Conservation (phyloP, 2,329 filamentous ascomycete species). For the Fusarium sp. region DNA sequence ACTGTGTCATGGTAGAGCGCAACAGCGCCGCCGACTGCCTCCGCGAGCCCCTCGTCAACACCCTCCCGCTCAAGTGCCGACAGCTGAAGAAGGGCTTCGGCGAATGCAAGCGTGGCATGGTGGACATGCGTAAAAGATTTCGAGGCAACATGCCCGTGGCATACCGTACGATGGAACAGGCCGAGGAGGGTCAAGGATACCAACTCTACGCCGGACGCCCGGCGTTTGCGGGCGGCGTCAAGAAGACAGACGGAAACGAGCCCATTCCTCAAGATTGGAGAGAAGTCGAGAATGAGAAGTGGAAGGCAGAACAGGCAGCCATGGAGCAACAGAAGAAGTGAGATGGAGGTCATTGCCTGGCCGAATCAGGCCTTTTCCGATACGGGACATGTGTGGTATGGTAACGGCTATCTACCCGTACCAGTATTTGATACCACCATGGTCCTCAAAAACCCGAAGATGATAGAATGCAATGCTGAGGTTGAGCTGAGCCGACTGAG, state of each 20-base stretch:
- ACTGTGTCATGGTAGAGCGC: conserved; percentile 94
- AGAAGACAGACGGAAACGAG: conserved; percentile 74
- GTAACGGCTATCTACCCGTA: not conserved
- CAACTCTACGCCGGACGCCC: conserved; percentile 83
- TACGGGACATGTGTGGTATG: not conserved
- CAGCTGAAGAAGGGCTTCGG: conserved; percentile 93
- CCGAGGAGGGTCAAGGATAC: conserved; percentile 67
- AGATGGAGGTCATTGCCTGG: not conserved
- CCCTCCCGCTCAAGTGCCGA: conserved; percentile 86
- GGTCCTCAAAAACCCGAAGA: not conserved
- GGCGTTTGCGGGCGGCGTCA: conserved; percentile 71
- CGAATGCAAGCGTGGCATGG: conserved; percentile 94
- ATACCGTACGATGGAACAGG: conserved; percentile 64
- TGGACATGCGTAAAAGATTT: conserved; percentile 99
- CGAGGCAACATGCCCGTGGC: conserved; percentile 89
- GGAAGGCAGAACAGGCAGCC: conserved; percentile 49
- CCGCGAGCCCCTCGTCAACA: conserved; percentile 80
- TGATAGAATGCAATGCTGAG: not conserved
- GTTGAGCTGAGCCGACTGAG: not conserved
- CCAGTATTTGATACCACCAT: not conserved
- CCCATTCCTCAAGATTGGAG: conserved; percentile 68
- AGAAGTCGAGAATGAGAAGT: conserved; percentile 71
- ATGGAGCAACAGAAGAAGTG: conserved; percentile 40
- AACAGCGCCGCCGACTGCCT: conserved; percentile 90
- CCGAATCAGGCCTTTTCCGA: not conserved